Base-by-base conservation (phyloP, 176 grass and related monocot genomes). In the Areca catechu region DNA sequence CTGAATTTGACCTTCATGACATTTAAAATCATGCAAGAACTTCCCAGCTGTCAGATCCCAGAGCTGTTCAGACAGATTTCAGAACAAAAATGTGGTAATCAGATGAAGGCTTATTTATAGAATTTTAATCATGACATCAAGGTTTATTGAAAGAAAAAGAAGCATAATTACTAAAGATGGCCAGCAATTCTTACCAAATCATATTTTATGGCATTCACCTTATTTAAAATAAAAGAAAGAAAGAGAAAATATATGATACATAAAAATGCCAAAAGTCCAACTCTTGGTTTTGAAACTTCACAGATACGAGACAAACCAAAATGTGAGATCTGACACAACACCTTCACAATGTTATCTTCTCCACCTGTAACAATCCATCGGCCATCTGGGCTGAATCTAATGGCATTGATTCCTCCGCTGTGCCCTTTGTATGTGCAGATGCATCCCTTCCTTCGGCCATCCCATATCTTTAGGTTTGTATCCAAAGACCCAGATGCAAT, bases 401-500 rank as follows among this genome's bases (percentile, higher is more conserved):
- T 80, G 20, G 73, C 83, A 72, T 84, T 77, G 74, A 96, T 77
- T 52, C 77, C 75, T 56, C 75, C 71, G n/a, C 80, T 85, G 49
- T 96, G 92, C 47, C 92, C 92, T 54, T 96, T 90, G 58, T 96
- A 96, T 30, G 92, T 96, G 61, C 88, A 83, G 70, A 96, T 96
- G 65, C 86, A 88, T 74, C 77, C 72, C 62, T 96, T 96, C 66
- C 89, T 84, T 80, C 83, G 69, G 22, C 84, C 84, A 63, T 96
- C 86, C 86, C 92, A 90, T 76, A 96, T 85, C 66, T 96, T 96
- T 71, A 96, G 72, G 67, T 96, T 96, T 82, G 86, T 96, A 58
- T 96, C 86, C 57, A 80, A 76, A 62, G 92, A 90, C 15, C 86
- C 92, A 63, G 92, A 90, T 25, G 83, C 92, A 68, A 96, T 77